These are phyloP conservation scores for Kwoniella europaea DNA, from an alignment of 768 basidiomycete species.

Conservation along the genomic window DNA sequence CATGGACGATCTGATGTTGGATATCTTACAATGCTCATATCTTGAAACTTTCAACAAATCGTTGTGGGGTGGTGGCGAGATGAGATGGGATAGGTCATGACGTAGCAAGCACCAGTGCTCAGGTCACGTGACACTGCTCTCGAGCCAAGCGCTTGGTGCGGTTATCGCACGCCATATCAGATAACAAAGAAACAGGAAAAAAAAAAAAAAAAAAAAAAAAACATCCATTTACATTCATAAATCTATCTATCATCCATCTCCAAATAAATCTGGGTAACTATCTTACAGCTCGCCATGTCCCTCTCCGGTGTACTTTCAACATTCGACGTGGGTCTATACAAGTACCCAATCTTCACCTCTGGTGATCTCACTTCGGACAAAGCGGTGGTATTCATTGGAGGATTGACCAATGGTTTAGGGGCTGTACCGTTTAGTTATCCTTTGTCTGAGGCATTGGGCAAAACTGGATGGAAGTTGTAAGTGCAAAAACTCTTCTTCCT, in stretches of 20 bases:
- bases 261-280: not conserved
- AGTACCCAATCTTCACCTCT: conserved; percentile 44
- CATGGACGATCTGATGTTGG: too few relatives aligned
- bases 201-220: too few relatives aligned
- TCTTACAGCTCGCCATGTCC: conserved; percentile 2
- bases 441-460: conserved; percentile 33
- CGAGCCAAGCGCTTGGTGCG: not conserved
- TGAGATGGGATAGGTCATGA: not conserved
- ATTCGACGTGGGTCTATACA: conserved; percentile 12
- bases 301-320: conserved; percentile 15
- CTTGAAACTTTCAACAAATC: too few relatives aligned
- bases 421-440: conserved; percentile 33
- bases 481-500: conserved; percentile 2
- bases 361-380: conserved; percentile 36
- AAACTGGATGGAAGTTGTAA: conserved; percentile 51
- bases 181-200: not conserved
- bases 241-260: not conserved
- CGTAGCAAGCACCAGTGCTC: too few relatives aligned
- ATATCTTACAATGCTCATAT: too few relatives aligned
- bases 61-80: too few relatives aligned
- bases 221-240: not conserved
- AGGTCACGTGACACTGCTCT: not conserved
- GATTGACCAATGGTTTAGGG: conserved; percentile 48
- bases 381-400: conserved; percentile 52
- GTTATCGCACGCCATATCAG: not conserved